A percentile compares a stretch with the other conserved stretches of the same genome.
phyloP scores from a whole-genome alignment of 352 stramenopile species.

The Phytophthora constricta region DNA sequence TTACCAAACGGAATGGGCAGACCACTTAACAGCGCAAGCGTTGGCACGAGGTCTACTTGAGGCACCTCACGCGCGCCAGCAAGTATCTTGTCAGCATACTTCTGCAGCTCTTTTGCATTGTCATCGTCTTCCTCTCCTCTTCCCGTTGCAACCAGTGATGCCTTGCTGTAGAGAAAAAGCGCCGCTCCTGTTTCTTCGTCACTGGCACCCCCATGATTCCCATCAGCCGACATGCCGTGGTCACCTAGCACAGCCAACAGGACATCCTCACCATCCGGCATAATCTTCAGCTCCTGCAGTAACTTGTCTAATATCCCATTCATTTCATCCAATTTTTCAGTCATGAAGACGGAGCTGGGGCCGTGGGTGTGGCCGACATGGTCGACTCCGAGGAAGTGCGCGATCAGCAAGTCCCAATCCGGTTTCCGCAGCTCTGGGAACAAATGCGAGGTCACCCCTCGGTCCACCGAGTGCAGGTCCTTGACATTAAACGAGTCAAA shows the following conservation, averaged over 20 bases:
- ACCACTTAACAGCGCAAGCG: constrained; percentile 93
- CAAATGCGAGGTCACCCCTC: constrained; percentile 85
- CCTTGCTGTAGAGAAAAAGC: constrained; percentile 93
- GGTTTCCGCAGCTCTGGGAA: constrained; percentile 69
- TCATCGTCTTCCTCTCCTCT: constrained; percentile 1
- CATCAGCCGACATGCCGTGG: constrained; percentile 98
- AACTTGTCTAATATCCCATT: constrained; percentile 89
- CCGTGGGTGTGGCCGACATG: constrained; percentile 98
- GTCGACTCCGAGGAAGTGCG: constrained; percentile 94
- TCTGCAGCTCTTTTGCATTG: constrained; percentile 17
- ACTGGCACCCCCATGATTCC: constrained; percentile 97
- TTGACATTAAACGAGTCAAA: constrained; percentile 99
- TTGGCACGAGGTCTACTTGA: constrained; percentile 98
- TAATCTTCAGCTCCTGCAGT: constrained; percentile 61
- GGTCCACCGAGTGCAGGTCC: constrained; percentile 98
- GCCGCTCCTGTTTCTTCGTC: constrained; percentile 96
- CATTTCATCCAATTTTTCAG: constrained; percentile 96
- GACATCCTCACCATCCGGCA: constrained; percentile 71
- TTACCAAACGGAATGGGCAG: constrained; percentile 97
- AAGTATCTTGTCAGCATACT: constrained; percentile 34
- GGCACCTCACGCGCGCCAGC: constrained; percentile 57
- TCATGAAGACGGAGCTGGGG: constrained; percentile 94
- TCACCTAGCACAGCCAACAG: constrained; percentile 96
- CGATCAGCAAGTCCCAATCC: constrained; percentile 87
- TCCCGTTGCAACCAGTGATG: constrained; percentile 36